Evolutionary conservation across 345 rosid genomes (phyloP), one percentile per base, ranked within the genome.

Genomic region (Lumnitzera racemosa): DNA sequence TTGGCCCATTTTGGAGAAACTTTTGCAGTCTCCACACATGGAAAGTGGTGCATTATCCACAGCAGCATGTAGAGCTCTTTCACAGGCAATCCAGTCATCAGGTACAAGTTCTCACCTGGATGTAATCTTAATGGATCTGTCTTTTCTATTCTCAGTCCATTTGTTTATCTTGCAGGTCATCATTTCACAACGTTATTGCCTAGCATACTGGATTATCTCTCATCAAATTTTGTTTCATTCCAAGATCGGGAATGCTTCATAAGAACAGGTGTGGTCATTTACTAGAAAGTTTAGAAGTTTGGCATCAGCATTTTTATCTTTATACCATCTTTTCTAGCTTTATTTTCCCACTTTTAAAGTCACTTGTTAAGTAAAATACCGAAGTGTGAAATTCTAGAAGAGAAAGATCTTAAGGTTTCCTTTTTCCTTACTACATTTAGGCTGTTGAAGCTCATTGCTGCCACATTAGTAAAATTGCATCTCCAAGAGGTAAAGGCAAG

Each of bases 11-110:
- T 69, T 87, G 71, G 96, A 92, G 76, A 92, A 89, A 74, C 77
- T 92, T 53, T 80, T 85, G 69, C 78, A 81, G 66, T 83, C 98
- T 61, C 79, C 80, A 53, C 90, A 83, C 72, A 83, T 92, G 94
- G 95, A 89, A 75, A 89, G 75, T 77, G 78, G 86, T 65, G 77
- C 78, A 77, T 73, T 92, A 68, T 82, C 98, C 41, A 54, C 80
- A 11, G 96, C 96, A 66, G 95, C 96, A 67, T 87, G 96, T 61
- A 88, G 94, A 68, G 96, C 96, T 66, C 96, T 92, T 66, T 83
- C 96, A 24, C 78, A 80, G 48, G 95, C 98, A n/a, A 80, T 92
- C 77, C 98, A 82, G 60, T 92, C 96, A 1, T 89, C 89, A 71
- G 96, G 96, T 92, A 75, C 70, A 65, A 31, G 1, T 57, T 24